Base-by-base conservation (phyloP, 1,284 basidiomycete genomes). In the Apiotrichum gracile region DNA sequence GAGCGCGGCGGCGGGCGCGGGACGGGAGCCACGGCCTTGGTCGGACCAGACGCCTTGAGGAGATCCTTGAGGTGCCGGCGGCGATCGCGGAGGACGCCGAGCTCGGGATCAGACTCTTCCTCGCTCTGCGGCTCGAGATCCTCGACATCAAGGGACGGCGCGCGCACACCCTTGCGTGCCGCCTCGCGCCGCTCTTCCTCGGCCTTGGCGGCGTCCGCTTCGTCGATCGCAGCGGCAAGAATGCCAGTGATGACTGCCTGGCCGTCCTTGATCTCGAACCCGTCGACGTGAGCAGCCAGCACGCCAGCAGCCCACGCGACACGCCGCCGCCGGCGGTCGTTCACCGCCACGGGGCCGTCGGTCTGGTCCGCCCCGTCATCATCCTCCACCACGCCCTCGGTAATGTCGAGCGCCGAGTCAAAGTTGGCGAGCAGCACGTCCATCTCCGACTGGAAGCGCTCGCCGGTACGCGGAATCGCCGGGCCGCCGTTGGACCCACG, bases 331-430 rank as follows among this genome's bases (percentile, higher is more conserved):
- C 89, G 68, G 51, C 75, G 54, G 47, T 68, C 60, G 52, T 75
- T 70, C 51, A 80, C 69, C 35, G 74, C 62, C 8, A 67, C 63
- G 17, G 72, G 62, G 2, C 67, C 63, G 60, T 75, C 70, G 27
- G 67, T 77, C 40, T 82, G 77, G 27, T 84, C 81, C 47, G 85
- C 68, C 2, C 68, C 73, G 19, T 76, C 74, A 1, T 65, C 66
- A 16, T 76, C 87, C 61, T 91, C 88, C 49, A 90, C 88, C 52
- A 84, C 80, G 5, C 88, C 90, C 66, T 92, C 88, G 5, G 80
- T 82, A 35, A 81, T 68, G 37, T 76, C 73, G 25, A 74, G 68
- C 10, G 69, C 60, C 5, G 59, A 43, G 31, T 80, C 81, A 62
- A 87, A 83, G 54, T 66, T 65, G 47, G 81, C 77, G 47, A 86